Conservation (phyloP, 139 green algal species). For the Tetraselmis chui region DNA sequence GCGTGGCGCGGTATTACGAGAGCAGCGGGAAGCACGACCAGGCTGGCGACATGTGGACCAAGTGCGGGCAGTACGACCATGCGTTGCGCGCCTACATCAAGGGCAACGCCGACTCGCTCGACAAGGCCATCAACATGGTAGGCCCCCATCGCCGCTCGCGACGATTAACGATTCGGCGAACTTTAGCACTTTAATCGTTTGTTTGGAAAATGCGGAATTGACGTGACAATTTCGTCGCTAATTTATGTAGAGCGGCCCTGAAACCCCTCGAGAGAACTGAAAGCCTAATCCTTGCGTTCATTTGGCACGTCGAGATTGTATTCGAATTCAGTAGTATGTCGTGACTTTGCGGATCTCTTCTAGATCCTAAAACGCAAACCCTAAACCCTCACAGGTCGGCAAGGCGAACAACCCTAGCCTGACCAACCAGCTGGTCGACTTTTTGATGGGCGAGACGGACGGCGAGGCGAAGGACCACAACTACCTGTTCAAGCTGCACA, state of each 20-base stretch:
- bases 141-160: not conserved
- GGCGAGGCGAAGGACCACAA: constrained; percentile 29
- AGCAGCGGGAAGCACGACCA: constrained; percentile 34
- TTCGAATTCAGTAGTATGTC: no score
- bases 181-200: no score
- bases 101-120: constrained; percentile 34
- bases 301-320: no score
- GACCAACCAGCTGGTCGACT: constrained; percentile 47
- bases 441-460: constrained; percentile 44
- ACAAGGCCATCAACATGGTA: constrained; percentile 62
- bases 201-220: no score
- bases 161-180: no score
- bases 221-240: no score
- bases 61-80: constrained; percentile 32
- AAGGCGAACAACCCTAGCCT: constrained; percentile 19
- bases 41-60: constrained; percentile 50
- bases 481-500: constrained; percentile 64
- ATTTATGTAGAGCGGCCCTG: no score
- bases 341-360: no score
- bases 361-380: no score
- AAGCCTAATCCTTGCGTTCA: no score
- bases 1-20: constrained; percentile 56
- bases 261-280: no score
- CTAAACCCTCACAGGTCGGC: constrained; percentile 39
- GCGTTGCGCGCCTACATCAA: constrained; percentile 51